Evolutionary conservation across 2,329 filamentous ascomycete species (phyloP).

Genomic region (Colletotrichum somersetense): DNA sequence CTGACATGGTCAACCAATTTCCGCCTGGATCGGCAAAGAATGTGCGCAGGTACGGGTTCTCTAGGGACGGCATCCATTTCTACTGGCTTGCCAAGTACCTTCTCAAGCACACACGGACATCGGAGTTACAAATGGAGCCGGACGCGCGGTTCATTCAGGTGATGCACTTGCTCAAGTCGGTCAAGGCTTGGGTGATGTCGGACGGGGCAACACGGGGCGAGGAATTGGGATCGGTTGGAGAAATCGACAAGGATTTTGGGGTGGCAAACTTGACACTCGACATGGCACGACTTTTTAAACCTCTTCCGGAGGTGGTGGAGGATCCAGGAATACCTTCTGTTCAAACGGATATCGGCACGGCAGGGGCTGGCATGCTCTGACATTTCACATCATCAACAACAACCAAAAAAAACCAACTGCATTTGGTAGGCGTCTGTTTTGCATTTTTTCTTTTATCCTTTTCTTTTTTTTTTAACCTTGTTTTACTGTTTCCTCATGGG

Average conservation of each 20-base stretch:
- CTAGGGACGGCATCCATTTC: conserved; percentile 78
- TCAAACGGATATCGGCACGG: conserved; percentile 55
- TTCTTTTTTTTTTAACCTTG: neutral
- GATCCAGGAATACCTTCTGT: conserved; percentile 58
- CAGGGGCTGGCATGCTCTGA: conserved; percentile 51
- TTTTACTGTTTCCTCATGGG: conserved; percentile 36
- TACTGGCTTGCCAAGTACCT: conserved; percentile 79
- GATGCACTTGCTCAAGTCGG: conserved; percentile 70
- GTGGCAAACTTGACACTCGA: conserved; percentile 74
- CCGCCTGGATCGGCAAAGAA: conserved; percentile 63
- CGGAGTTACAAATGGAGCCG: conserved; percentile 67
- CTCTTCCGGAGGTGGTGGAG: conserved; percentile 62
- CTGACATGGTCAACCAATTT: conserved; percentile 77
- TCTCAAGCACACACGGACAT: conserved; percentile 67
- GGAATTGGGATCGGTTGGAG: conserved; percentile 75
- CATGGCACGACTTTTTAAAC: conserved; percentile 79
- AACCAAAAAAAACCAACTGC: conserved; percentile 43
- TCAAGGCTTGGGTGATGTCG: conserved; percentile 70
- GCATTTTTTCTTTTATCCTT: conserved; percentile 22
- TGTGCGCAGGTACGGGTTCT: conserved; percentile 75
- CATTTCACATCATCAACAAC: conserved; percentile 37
- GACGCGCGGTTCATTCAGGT: conserved; percentile 72
- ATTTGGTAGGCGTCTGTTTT: conserved; percentile 45
- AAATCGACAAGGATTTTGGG: conserved; percentile 77
- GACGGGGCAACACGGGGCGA: conserved; percentile 76